These are phyloP conservation scores for Linum lewisii DNA, from an alignment of 345 rosid species.

Conservation along the genomic window DNA sequence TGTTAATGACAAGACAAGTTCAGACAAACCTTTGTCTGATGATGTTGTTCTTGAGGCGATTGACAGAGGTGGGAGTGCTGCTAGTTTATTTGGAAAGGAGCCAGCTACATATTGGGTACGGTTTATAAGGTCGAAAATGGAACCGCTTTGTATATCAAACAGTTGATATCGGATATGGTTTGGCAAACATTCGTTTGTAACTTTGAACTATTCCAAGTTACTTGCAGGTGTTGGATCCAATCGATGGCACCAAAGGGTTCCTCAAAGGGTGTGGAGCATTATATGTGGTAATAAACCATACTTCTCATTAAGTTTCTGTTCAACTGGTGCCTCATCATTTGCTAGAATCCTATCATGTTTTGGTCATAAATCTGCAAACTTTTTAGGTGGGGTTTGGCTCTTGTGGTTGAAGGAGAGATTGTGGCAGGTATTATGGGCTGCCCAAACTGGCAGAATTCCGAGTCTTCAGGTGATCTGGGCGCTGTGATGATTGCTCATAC, in stretches of 20 bases:
- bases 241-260: constrained; percentile 5
- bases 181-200: neutral
- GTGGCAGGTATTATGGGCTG: constrained; percentile 81
- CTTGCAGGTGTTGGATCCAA: constrained; percentile 1
- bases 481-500: constrained; percentile 59
- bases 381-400: constrained; percentile 84
- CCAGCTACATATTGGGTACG: constrained; percentile 6
- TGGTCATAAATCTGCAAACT: neutral
- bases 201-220: neutral
- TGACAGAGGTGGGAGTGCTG: neutral
- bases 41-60: constrained; percentile 2
- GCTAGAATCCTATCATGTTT: too few species aligned
- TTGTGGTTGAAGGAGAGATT: constrained; percentile 72
- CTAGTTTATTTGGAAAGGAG: neutral
- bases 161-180: neutral
- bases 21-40: constrained; percentile 13
- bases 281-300: neutral
- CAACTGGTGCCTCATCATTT: too few species aligned
- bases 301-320: too few species aligned
- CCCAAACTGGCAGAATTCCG: constrained; percentile 61
- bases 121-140: neutral
- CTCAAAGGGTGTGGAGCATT: neutral
- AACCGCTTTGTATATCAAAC: neutral
- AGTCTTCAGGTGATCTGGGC: constrained; percentile 24
- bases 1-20: constrained; percentile 35